Evolutionary conservation across 2,329 filamentous ascomycete species (phyloP).

Genomic region (Zymoseptoria tritici): DNA sequence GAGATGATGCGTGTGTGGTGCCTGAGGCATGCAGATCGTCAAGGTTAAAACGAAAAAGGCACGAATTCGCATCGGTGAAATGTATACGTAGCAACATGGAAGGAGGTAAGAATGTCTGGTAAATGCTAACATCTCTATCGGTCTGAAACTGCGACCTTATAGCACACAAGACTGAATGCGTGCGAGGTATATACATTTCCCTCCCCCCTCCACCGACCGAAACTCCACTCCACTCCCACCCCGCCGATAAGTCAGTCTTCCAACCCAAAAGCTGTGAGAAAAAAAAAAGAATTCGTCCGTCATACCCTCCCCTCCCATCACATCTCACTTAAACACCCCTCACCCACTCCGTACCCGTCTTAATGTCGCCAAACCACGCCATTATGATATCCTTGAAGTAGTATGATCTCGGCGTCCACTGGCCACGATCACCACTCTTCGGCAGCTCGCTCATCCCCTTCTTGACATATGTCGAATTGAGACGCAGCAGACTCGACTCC

Average conservation of each 20-base stretch:
- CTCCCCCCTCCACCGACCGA: too few relatives aligned
- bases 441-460: conserved; percentile 38
- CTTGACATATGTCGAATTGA: conserved; percentile 48
- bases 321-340: conserved; percentile 3
- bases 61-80: too few relatives aligned
- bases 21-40: too few relatives aligned
- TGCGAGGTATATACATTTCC: not conserved
- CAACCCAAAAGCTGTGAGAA: too few relatives aligned
- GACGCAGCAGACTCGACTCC: conserved; percentile 34
- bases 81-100: too few relatives aligned
- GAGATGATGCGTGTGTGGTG: too few relatives aligned
- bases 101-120: too few relatives aligned
- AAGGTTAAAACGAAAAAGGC: too few relatives aligned
- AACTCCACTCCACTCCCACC: too few relatives aligned
- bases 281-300: too few relatives aligned
- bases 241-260: too few relatives aligned
- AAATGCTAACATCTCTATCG: not conserved
- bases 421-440: conserved; percentile 39
- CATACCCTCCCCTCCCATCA: too few relatives aligned
- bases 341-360: conserved; percentile 34
- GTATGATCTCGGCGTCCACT: conserved; percentile 38
- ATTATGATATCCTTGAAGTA: conserved; percentile 40
- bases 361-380: conserved; percentile 37
- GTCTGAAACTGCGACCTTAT: not conserved
- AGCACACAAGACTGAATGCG: not conserved